Evolutionary conservation across 2,329 filamentous ascomycete species (phyloP), one percentile per base, ranked within the genome.

Genomic region (Trichoderma arundinaceum): DNA sequence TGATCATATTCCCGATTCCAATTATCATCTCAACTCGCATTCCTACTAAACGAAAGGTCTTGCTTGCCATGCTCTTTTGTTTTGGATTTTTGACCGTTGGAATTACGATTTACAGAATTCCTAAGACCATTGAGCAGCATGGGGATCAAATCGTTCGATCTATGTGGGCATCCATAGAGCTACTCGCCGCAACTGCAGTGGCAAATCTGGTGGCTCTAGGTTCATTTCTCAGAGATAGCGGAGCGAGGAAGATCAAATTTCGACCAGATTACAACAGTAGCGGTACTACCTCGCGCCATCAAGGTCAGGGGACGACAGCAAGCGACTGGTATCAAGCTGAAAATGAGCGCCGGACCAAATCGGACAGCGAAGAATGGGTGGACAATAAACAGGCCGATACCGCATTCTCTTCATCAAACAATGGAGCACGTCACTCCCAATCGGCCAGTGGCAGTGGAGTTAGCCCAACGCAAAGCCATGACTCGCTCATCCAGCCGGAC

Each of bases 161-260:
- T 12, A 59, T 59, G 56, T 59, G 56, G 56, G 56, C 56, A 49
- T 59, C 56, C 43, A 38, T 59, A n/a, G 56, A 59, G 1, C 19
- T 59, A 43, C 56, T 59, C 38, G 56, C 56, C 9, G 56, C 56
- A 59, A 59, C 56, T 28, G 43, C 56, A 49, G 56, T 59, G 15
- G 56, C 56, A 35, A 59, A 59, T 39, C 10, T 59, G 33, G 56
- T 59, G 38, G 56, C 56, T 49, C 13, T 59, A 17, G 56, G 56
- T 4, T 59, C 56, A n/a, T 59, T 59, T 4, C 32, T 59, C 8
- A 38, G 56, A 39, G 56, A 59, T 10, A 59, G 56, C 43, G 56
- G 56, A 59, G 56, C 44, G 13, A 49, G 56, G n/a, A 59, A 59
- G 56, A 59, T 22, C 56, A 59, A 59, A n/a, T 59, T 59, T 49